These are phyloP conservation scores for Populus tremula DNA, from an alignment of 345 rosid genomes.

Conservation along the genomic window DNA sequence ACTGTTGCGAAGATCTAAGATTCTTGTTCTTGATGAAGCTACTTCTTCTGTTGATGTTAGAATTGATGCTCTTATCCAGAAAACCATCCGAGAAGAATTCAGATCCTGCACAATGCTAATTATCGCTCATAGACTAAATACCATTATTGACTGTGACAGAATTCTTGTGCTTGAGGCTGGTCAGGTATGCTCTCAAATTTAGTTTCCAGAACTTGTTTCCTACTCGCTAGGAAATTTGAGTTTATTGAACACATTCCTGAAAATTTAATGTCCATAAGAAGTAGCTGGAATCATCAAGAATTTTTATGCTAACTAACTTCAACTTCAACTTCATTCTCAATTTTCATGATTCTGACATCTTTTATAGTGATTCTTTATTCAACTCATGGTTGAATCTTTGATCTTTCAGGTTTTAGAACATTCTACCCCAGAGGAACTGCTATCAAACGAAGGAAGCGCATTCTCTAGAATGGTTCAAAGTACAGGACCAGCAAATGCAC, in stretches of 20 bases:
- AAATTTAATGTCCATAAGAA: not conserved
- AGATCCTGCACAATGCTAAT: slow-evolving; percentile 31
- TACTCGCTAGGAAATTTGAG: not conserved
- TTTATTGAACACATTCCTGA: slow-evolving; percentile 1
- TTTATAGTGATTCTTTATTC: not conserved
- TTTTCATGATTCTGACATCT: not conserved
- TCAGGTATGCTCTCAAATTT: slow-evolving; percentile 19
- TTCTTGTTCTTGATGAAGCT: slow-evolving; percentile 37
- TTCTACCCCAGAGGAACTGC: slow-evolving; percentile 31
- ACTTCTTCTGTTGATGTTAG: slow-evolving; percentile 37
- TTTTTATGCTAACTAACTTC: not conserved
- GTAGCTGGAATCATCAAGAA: not conserved
- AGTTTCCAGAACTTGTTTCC: not conserved
- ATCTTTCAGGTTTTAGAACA: slow-evolving; percentile 26
- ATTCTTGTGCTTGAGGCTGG: slow-evolving; percentile 38
- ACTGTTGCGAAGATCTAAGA: slow-evolving; percentile 29
- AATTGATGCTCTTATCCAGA: slow-evolving; percentile 34
- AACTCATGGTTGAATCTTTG: not conserved
- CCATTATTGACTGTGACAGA: slow-evolving; percentile 30
- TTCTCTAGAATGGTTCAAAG: slow-evolving; percentile 35
- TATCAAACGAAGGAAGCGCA: slow-evolving; percentile 26
- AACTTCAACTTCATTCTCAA: slow-evolving; percentile 4
- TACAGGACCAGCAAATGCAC: slow-evolving; percentile 34
- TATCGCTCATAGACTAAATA: slow-evolving; percentile 34
- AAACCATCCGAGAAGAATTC: slow-evolving; percentile 33